These are phyloP conservation scores for Durotheca rogersii DNA, from an alignment of 495 filamentous ascomycete genomes.

Conservation along the genomic window DNA sequence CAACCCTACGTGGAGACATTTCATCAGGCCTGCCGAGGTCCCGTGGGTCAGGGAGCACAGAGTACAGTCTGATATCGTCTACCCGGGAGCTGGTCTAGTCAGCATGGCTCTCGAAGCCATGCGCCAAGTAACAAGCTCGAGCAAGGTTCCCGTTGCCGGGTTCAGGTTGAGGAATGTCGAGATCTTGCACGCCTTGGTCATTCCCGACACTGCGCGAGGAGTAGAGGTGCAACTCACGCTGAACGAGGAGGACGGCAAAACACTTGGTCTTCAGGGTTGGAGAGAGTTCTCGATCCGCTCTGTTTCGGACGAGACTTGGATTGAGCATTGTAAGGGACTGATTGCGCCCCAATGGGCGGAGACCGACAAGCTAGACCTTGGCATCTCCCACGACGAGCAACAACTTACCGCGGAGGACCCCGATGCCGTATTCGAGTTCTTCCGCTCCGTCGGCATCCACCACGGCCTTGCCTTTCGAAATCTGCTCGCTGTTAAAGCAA, in stretches of 20 bases:
- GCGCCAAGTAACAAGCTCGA: neutral
- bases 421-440: neutral
- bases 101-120: conserved; percentile 47
- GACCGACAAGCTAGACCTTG: neutral
- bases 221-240: neutral
- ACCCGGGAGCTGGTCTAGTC: conserved; percentile 46
- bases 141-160: neutral
- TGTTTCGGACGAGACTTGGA: neutral
- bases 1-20: conserved; percentile 46
- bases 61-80: conserved; percentile 39
- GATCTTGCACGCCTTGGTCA: neutral
- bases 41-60: conserved; percentile 51
- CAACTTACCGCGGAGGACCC: neutral
- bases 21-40: conserved; percentile 36
- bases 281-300: neutral
- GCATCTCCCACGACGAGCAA: neutral
- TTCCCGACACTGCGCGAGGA: neutral
- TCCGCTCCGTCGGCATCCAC: neutral
- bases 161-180: neutral
- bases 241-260: neutral
- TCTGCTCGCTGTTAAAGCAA: neutral
- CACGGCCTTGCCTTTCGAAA: neutral
- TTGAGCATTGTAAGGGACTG: neutral
- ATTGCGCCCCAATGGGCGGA: neutral
- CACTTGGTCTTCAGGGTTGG: neutral